Evolutionary conservation across 208 protist species (phyloP).

Genomic region (Eutreptiella sp.): DNA sequence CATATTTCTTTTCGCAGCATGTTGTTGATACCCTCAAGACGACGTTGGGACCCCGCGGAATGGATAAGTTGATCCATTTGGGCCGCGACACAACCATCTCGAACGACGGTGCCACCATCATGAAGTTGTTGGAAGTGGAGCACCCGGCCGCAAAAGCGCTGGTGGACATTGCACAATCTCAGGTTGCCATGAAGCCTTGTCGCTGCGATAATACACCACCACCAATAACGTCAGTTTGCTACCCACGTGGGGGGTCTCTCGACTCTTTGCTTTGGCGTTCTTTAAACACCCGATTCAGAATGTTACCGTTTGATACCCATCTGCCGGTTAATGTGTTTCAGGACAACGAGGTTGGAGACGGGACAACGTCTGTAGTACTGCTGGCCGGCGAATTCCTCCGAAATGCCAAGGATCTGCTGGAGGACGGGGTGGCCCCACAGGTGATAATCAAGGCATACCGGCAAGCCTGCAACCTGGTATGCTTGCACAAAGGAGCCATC

Average conservation of each 20-base stretch:
- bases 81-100: slow-evolving; percentile 92
- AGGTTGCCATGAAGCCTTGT: too few species aligned
- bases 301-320: slow-evolving; percentile 33
- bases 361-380: slow-evolving; percentile 99
- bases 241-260: too few species aligned
- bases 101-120: slow-evolving; percentile 99
- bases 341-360: slow-evolving; percentile 98
- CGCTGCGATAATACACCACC: background rate
- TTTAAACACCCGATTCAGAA: too few species aligned
- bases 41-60: slow-evolving; percentile 97
- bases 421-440: slow-evolving; percentile 99
- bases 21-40: slow-evolving; percentile 89
- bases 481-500: background rate
- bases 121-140: slow-evolving; percentile 99
- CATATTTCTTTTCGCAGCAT: too few species aligned
- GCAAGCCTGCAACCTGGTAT: slow-evolving; percentile 48
- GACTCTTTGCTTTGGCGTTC: slow-evolving; percentile 20
- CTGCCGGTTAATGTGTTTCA: too few species aligned
- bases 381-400: slow-evolving; percentile 97
- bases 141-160: slow-evolving; percentile 98
- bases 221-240: background rate
- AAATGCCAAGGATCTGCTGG: slow-evolving; percentile 94
- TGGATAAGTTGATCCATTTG: slow-evolving; percentile 99
- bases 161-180: slow-evolving; percentile 98
- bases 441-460: slow-evolving; percentile 94